Evolutionary conservation across 2,329 filamentous ascomycete species (phyloP), one percentile per base, ranked within the genome.

Genomic region (Boeremia lycopersici): DNA sequence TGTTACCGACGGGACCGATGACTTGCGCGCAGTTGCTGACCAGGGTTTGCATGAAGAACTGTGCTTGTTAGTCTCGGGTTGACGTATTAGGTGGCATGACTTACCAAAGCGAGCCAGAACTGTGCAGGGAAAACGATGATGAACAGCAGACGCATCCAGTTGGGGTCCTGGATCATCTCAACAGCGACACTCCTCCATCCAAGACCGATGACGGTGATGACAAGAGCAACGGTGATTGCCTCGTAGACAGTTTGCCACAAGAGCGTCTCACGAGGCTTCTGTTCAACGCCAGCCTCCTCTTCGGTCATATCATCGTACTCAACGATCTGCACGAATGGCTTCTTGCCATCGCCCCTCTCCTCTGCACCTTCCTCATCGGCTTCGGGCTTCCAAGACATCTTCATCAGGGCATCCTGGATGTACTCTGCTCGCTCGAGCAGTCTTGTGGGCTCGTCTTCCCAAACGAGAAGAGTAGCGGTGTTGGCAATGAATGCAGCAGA

Each of bases 381-480:
- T 11, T 77, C 74, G 15, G 76, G 69, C 11, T 78, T 79, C 84
- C 85, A 88, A 38, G 88, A 84, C 76, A 84, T 82, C 57, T 89
- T 84, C 86, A 92, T 90, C 38, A 93, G 79, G 70, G 91, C 88
- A 2, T 84, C 83, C 73, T 93, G 89, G 56, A 93, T 91, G 30
- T 82, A 81, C 68, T 87, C 86, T 39, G 89, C 90, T 50, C 89
- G 81, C 50, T 84, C 77, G 5, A 92, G 80, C 8, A 93, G 78
- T 66, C 91, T 86, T 51, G 88, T 79, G 0, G 89, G 84, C 52
- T 93, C 89, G 62, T 93, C 90, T 62, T 93, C 90, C 90, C 90
- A 95, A 1, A 93, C 89, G 1, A 93, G 79, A 1, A 95, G 78
- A 5, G 93, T 78, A 4, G 85, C 84, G 58, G 90, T 86, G 0